Conservation (phyloP, 2,329 filamentous ascomycete species). For the Calonectria pseudoturangicola region DNA sequence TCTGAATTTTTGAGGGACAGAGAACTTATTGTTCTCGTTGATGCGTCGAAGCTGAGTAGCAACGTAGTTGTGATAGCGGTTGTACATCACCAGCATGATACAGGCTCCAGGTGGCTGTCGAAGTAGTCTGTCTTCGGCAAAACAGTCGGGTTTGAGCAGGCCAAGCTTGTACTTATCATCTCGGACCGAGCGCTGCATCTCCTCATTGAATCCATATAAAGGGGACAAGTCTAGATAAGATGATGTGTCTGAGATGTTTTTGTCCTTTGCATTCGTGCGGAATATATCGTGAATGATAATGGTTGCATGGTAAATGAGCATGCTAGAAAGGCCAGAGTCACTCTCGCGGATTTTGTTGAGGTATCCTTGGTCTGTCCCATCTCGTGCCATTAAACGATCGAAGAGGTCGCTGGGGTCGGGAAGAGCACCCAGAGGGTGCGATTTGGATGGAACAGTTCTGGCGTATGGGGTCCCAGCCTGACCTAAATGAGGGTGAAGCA, state of each 20-base stretch:
- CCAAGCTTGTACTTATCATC: constrained; percentile 59
- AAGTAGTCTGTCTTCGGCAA: constrained; percentile 78
- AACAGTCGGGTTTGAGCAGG: constrained; percentile 73
- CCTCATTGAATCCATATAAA: constrained; percentile 62
- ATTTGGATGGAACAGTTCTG: constrained; percentile 54
- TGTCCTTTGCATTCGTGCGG: constrained; percentile 58
- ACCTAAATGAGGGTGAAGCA: constrained; percentile 55
- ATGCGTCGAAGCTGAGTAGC: constrained; percentile 78
- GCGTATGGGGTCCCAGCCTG: constrained; percentile 57
- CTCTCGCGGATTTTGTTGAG: constrained; percentile 54
- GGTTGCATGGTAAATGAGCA: constrained; percentile 69
- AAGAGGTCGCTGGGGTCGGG: constrained; percentile 58
- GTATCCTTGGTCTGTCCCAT: constrained; percentile 29
- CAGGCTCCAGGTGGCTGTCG: constrained; percentile 81
- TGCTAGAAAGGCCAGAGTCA: constrained; percentile 65
- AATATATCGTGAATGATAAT: constrained; percentile 73
- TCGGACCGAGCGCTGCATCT: constrained; percentile 59
- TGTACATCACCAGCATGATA: constrained; percentile 82
- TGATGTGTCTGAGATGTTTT: constrained; percentile 59
- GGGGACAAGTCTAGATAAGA: constrained; percentile 69
- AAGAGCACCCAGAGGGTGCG: constrained; percentile 50
- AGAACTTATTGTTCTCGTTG: constrained; percentile 65
- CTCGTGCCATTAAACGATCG: constrained; percentile 56
- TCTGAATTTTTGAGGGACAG: constrained; percentile 44
- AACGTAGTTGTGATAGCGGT: constrained; percentile 87